Evolutionary conservation across 2,329 filamentous ascomycete species (phyloP).

Genomic region (Clonostachys chloroleuca): DNA sequence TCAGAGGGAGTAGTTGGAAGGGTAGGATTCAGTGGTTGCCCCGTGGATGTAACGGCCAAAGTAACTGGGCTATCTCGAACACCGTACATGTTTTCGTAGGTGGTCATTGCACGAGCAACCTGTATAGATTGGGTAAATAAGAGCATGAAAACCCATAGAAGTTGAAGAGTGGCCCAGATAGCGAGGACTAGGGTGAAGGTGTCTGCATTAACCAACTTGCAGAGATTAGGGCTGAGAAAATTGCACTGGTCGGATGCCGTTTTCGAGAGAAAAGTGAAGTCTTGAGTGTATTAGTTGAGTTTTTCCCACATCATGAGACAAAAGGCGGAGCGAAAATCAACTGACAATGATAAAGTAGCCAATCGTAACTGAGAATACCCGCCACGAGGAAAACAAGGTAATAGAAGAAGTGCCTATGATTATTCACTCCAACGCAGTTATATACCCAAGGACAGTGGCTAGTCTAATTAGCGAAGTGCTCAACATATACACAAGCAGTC

Average conservation of each 20-base stretch:
- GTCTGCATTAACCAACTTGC: conserved; percentile 73
- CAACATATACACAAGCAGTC: neutral
- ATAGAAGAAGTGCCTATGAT: conserved; percentile 91
- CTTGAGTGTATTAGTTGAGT: conserved; percentile 26
- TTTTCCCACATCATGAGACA: neutral
- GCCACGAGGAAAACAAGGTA: conserved; percentile 77
- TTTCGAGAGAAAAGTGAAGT: conserved; percentile 56
- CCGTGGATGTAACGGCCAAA: conserved; percentile 74
- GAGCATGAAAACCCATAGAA: conserved; percentile 97
- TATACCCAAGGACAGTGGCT: conserved; percentile 98
- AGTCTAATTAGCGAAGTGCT: neutral
- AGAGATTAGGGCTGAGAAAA: conserved; percentile 70
- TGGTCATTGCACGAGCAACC: conserved; percentile 88
- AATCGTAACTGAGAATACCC: conserved; percentile 70
- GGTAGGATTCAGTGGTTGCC: conserved; percentile 63
- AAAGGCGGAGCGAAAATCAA: neutral
- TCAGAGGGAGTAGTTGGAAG: conserved; percentile 57
- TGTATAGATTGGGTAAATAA: conserved; percentile 91
- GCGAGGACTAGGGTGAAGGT: conserved; percentile 77
- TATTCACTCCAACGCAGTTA: conserved; percentile 94
- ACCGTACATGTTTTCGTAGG: conserved; percentile 93
- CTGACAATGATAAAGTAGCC: conserved; percentile 69
- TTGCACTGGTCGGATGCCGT: conserved; percentile 59
- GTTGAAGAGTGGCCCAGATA: conserved; percentile 77
- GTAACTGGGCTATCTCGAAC: conserved; percentile 60